Evolutionary conservation across 805 yeast species (phyloP), one percentile per base, ranked within the genome.

Genomic region (Starmerella tilneyi): DNA sequence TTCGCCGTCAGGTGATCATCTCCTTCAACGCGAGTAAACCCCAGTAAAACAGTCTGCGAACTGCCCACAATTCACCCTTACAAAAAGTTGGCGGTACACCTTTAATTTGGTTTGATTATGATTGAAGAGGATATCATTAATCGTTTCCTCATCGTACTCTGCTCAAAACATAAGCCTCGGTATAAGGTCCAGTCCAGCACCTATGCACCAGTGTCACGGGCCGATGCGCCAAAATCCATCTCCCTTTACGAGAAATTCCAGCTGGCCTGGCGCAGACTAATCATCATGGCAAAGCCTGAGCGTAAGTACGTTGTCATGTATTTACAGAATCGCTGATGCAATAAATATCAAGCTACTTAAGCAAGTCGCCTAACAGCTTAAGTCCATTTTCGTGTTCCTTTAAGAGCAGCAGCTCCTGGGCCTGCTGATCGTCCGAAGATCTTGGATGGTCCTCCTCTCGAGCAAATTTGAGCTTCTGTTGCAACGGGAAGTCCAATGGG

Each of bases 321-420:
- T 4, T 26, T 21, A 26, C n/a, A 37, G 12, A 19, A n/a, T n/a
- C n/a, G n/a, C n/a, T n/a, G n/a, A n/a, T n/a, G 8, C 27, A 36
- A 36, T 36, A 36, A 36, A 36, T 36, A 36, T 24, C 16, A 24
- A 12, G 28, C 30, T 34, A 42, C 22, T 19, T 36, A 26, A 44
- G 43, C 17, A 48, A 48, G 17, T 48, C 43, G 26, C 15, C 31
- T 23, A 48, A 19, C 22, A 48, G 22, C n/a, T 27, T 31, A 4
- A 45, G 29, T 17, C 51, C 51, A n/a, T 45, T 24, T 21, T 43
- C 27, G 32, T 48, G 51, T 28, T 45, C 51, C 22, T 42, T 28
- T 24, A 45, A 23, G 9, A 36, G 30, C 35, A 20, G 17, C 4
- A 19, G 16, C n/a, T 38, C 33, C 9, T 15, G 32, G 5, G 28